Evolutionary conservation across 2,329 filamentous ascomycete species (phyloP).

Genomic region (Trichoderma cornu-damae): DNA sequence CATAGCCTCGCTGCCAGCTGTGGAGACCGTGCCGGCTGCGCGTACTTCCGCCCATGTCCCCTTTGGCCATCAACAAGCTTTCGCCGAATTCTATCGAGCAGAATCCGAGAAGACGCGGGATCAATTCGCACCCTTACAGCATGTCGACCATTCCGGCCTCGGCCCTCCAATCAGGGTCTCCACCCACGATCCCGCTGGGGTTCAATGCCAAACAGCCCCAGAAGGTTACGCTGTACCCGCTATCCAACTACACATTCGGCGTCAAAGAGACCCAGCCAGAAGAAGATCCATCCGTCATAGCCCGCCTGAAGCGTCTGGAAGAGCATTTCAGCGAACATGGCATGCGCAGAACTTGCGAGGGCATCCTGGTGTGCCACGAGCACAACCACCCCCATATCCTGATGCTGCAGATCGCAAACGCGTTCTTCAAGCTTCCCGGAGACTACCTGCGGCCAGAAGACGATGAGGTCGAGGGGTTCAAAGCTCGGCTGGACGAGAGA

Average conservation of each 20-base stretch:
- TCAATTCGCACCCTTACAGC: neutral
- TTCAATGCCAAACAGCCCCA: conserved; percentile 88
- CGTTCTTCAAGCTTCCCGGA: conserved; percentile 97
- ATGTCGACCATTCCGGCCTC: conserved; percentile 85
- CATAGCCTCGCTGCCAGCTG: conserved; percentile 14
- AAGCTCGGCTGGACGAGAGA: conserved; percentile 83
- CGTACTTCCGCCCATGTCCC: conserved; percentile 3
- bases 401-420: conserved; percentile 98
- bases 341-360: conserved; percentile 96
- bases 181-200: conserved; percentile 70
- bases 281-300: conserved; percentile 92
- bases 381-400: conserved; percentile 98
- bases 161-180: conserved; percentile 70
- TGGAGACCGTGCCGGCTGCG: conserved; percentile 6
- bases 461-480: conserved; percentile 93
- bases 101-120: neutral
- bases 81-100: neutral
- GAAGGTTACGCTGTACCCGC: conserved; percentile 85
- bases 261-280: conserved; percentile 98
- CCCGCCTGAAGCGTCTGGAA: conserved; percentile 87
- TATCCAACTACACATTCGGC: conserved; percentile 98
- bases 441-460: conserved; percentile 89
- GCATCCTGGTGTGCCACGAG: conserved; percentile 95
- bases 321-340: conserved; percentile 89
- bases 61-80: conserved; percentile 15